phyloP scores from a whole-genome alignment of 257 asterid species.

The Rauvolfia tetraphylla region DNA sequence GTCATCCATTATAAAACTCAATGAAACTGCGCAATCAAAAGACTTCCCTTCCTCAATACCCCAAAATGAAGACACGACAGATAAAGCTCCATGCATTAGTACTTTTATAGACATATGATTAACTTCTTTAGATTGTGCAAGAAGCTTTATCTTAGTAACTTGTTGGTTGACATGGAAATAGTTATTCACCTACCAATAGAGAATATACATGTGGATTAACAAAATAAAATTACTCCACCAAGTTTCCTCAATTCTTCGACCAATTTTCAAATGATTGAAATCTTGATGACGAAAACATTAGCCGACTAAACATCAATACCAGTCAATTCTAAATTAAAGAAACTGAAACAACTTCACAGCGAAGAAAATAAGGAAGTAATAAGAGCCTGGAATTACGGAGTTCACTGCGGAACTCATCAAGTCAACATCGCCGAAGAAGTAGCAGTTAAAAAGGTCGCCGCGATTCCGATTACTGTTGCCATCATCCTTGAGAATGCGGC shows the following conservation, averaged over 20 bases:
- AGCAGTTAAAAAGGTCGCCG: neutral
- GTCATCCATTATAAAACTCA: neutral
- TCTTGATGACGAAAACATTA: too few species aligned
- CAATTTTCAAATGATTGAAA: neutral
- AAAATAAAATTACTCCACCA: too few species aligned
- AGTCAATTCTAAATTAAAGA: neutral
- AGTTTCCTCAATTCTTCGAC: neutral
- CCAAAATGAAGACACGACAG: neutral
- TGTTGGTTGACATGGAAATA: too few species aligned
- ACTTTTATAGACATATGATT: neutral
- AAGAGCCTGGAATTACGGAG: neutral
- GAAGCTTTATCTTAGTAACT: too few species aligned
- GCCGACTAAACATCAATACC: too few species aligned
- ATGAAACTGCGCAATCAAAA: too few species aligned
- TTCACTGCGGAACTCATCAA: too few species aligned
- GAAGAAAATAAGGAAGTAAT: neutral
- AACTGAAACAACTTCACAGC: neutral
- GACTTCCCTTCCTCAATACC: neutral
- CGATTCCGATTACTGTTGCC: neutral
- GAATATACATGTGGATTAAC: too few species aligned
- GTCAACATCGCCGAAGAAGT: neutral
- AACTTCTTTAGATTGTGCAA: too few species aligned
- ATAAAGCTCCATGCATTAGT: neutral
- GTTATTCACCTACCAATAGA: too few species aligned
- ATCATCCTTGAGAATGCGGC: too few species aligned